These are phyloP conservation scores for Picochlorum sp. DNA, from an alignment of 139 green algal genomes.

Conservation along the genomic window DNA sequence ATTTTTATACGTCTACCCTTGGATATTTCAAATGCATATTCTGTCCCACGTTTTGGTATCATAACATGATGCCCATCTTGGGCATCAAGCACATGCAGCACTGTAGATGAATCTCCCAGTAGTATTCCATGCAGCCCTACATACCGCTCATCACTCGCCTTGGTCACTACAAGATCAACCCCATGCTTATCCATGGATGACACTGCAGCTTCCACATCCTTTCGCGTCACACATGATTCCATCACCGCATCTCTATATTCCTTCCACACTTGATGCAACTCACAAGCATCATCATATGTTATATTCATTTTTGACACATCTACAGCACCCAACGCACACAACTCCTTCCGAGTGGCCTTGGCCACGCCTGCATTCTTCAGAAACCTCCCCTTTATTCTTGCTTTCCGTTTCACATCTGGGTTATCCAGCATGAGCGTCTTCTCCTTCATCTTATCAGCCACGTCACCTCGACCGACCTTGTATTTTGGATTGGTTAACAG, in stretches of 20 bases:
- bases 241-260: not conserved
- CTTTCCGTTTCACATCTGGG: not conserved
- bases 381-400: not conserved
- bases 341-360: not conserved
- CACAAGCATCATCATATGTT: not conserved
- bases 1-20: no score
- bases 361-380: not conserved
- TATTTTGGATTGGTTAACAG: not conserved
- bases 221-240: not conserved
- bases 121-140: no score
- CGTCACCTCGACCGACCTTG: no score
- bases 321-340: not conserved
- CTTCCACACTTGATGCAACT: not conserved
- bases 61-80: no score
- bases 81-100: no score
- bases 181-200: not conserved
- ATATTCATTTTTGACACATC: not conserved
- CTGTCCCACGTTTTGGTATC: no score
- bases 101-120: no score
- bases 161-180: not conserved
- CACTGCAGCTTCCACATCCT: not conserved
- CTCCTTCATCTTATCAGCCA: constrained; percentile 2
- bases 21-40: no score
- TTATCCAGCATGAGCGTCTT: not conserved
- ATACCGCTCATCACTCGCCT: no score